A percentile compares a stretch with the other conserved stretches of the same genome.
Conservation (phyloP, 2,329 filamentous ascomycete genomes). For the Fragosphaeria purpurea region DNA sequence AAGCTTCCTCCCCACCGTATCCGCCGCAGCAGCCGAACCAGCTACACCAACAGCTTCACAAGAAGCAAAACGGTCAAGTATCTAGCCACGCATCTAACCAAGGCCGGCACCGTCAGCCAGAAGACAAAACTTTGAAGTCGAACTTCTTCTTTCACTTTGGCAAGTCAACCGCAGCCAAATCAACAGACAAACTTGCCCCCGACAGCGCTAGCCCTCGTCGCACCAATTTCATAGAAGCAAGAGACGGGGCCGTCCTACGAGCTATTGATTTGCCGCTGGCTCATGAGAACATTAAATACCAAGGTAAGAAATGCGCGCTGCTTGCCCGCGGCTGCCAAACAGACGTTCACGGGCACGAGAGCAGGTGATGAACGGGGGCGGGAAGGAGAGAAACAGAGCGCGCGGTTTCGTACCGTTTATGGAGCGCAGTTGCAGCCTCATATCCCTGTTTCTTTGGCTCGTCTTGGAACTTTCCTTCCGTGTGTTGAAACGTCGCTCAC, state of each 20-base stretch:
- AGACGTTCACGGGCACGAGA: constrained; percentile 10
- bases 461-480: not conserved
- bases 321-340: constrained; percentile 12
- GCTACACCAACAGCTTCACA: constrained; percentile 1
- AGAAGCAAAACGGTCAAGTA: not conserved
- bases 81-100: constrained; percentile 14
- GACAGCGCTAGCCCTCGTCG: constrained; percentile 8
- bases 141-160: constrained; percentile 42
- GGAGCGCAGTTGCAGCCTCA: not conserved
- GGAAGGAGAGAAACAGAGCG: not conserved
- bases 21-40: constrained; percentile 17
- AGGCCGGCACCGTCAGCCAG: constrained; percentile 21
- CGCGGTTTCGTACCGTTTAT: not conserved
- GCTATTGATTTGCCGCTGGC: constrained; percentile 18
- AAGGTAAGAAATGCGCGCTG: no score
- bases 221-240: constrained; percentile 26
- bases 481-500: constrained; percentile 4
- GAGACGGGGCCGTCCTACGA: constrained; percentile 29
- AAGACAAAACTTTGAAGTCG: constrained; percentile 34
- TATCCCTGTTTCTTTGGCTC: not conserved
- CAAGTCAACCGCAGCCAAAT: constrained; percentile 29
- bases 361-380: not conserved
- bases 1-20: constrained; percentile 12
- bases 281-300: no score
- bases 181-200: constrained; percentile 23